Conservation (phyloP, 192 early-diverging fungal species). For the Phlyctochytrium planicorne region DNA sequence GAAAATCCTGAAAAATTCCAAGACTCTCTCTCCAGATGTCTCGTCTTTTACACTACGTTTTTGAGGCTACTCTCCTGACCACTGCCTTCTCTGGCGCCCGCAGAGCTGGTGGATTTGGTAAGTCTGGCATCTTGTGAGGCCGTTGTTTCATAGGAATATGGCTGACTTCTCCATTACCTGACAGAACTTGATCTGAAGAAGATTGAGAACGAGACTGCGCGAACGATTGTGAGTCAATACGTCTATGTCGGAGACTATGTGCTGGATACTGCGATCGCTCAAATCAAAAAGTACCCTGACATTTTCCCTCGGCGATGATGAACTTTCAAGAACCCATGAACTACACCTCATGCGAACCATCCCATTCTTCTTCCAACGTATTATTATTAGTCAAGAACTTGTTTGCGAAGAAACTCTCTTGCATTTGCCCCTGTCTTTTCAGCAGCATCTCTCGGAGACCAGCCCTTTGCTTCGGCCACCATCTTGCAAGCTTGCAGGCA, state of each 20-base stretch:
- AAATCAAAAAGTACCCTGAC: conserved; percentile 35
- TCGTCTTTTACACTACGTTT: conserved; percentile 19
- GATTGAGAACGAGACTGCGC: conserved; percentile 42
- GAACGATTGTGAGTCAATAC: conserved; percentile 26
- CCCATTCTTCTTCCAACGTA: too few relatives aligned
- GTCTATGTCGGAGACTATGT: conserved; percentile 41
- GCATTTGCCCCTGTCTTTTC: conserved; percentile 52
- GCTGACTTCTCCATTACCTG: not conserved
- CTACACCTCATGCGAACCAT: too few relatives aligned
- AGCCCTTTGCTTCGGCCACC: conserved; percentile 59
- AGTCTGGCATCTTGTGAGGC: too few relatives aligned
- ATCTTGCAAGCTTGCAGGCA: conserved; percentile 53
- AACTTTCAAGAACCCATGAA: not conserved
- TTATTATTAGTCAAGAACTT: too few relatives aligned
- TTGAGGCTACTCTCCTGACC: conserved; percentile 37
- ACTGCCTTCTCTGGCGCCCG: conserved; percentile 38
- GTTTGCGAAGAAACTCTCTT: conserved; percentile 26
- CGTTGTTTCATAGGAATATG: not conserved
- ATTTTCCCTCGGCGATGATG: conserved; percentile 21
- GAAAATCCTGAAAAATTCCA: too few relatives aligned
- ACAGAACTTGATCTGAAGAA: conserved; percentile 37
- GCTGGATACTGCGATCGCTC: conserved; percentile 24
- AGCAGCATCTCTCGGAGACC: conserved; percentile 52
- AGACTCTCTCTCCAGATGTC: too few relatives aligned
- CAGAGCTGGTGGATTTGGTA: conserved; percentile 31